These are phyloP conservation scores for Colletotrichum sp. DNA, from an alignment of 2,329 filamentous ascomycete genomes.

Conservation along the genomic window DNA sequence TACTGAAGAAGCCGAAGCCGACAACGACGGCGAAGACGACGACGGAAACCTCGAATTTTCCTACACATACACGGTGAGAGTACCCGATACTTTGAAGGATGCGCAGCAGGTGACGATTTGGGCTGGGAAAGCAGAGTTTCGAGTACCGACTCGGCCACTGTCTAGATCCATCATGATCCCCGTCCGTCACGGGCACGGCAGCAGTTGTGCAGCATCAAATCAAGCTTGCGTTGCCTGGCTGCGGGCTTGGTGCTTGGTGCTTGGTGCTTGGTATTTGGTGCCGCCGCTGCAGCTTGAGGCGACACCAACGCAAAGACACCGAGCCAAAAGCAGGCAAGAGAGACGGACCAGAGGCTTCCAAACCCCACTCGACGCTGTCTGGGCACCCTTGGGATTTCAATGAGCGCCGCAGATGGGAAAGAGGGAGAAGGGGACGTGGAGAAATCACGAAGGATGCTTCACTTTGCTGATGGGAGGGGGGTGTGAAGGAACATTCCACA, in stretches of 20 bases:
- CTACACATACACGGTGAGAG: neutral
- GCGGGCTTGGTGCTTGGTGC: neutral
- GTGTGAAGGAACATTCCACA: neutral
- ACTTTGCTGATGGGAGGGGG: neutral
- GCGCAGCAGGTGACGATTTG: neutral
- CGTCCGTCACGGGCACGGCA: neutral
- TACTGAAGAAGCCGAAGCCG: neutral
- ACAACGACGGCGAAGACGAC: neutral
- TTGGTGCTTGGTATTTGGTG: neutral
- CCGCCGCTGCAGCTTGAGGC: neutral
- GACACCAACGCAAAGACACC: neutral
- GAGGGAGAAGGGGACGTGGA: neutral
- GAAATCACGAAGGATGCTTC: neutral
- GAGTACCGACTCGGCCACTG: neutral
- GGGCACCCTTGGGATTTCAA: constrained; percentile 8
- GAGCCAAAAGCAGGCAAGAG: neutral
- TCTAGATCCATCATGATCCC: neutral
- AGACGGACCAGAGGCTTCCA: neutral
- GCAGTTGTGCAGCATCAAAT: neutral
- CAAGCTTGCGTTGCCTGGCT: neutral
- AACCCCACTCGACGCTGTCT: neutral
- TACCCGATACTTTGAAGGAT: neutral
- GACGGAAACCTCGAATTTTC: neutral
- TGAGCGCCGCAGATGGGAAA: constrained; percentile 1
- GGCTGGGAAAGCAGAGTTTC: neutral